A percentile compares a stretch with the other conserved stretches of the same genome.
Conservation (phyloP, 148 eudicot species). For the Rhododendron ovatum region DNA sequence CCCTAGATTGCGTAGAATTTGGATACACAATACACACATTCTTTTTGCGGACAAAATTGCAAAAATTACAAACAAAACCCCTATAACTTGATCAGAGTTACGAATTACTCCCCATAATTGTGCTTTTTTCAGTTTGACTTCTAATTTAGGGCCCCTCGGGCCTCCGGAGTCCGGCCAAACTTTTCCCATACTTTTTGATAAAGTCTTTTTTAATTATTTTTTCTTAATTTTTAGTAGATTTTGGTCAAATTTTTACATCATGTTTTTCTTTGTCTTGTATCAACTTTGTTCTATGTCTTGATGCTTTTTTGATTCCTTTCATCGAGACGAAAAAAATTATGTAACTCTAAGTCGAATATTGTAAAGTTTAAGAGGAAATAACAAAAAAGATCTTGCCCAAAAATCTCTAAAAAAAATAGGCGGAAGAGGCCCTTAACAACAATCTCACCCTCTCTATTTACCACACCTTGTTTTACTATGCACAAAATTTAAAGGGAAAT, state of each 20-base stretch:
- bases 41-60: background rate
- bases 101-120: background rate
- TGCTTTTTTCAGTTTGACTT: background rate
- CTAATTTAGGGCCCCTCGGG: background rate
- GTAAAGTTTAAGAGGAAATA: no score
- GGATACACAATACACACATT: background rate
- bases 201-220: no score
- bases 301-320: no score
- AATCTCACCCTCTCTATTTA: background rate
- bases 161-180: background rate
- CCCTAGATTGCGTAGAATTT: background rate
- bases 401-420: no score
- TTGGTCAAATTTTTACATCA: no score
- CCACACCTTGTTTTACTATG: background rate
- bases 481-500: background rate
- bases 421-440: no score
- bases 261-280: background rate
- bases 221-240: background rate
- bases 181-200: background rate
- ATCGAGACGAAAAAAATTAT: no score
- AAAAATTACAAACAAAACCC: background rate
- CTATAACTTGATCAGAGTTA: background rate
- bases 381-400: no score
- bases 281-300: background rate
- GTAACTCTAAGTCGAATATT: background rate